A percentile compares a stretch with the other conserved stretches of the same genome.
These are phyloP conservation scores for Fusarium setosum DNA, from an alignment of 2,329 filamentous ascomycete species.

Conservation along the genomic window DNA sequence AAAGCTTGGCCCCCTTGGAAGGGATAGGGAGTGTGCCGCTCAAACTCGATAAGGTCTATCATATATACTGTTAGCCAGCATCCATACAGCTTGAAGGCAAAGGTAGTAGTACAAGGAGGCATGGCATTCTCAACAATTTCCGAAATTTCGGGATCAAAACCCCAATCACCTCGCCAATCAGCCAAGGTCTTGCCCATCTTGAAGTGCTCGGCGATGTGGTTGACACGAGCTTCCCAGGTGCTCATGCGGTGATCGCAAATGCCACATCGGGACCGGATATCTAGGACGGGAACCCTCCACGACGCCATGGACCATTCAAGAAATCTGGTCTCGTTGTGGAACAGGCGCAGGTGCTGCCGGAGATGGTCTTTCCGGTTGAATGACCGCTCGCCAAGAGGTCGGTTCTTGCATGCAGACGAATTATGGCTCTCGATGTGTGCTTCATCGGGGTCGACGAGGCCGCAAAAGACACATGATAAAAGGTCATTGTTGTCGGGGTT, in stretches of 20 bases:
- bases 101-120: conserved; percentile 46
- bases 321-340: conserved; percentile 54
- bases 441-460: conserved; percentile 43
- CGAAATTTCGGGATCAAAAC: conserved; percentile 50
- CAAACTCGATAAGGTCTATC: conserved; percentile 26
- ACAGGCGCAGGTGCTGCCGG: conserved; percentile 53
- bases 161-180: conserved; percentile 56
- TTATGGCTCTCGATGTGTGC: conserved; percentile 50
- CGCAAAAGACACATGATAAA: conserved; percentile 50
- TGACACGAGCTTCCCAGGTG: conserved; percentile 47
- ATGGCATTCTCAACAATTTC: conserved; percentile 53
- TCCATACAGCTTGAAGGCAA: not conserved
- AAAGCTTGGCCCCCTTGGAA: conserved; percentile 23
- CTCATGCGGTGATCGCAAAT: conserved; percentile 50
- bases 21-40: conserved; percentile 22
- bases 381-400: conserved; percentile 54
- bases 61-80: not conserved
- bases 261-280: conserved; percentile 52
- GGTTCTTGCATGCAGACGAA: conserved; percentile 60
- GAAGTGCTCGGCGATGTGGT: conserved; percentile 55
- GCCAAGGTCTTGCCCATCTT: conserved; percentile 52
- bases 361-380: conserved; percentile 57
- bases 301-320: conserved; percentile 25
- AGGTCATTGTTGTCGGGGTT: conserved; percentile 45
- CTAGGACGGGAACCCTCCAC: conserved; percentile 51